Evolutionary conservation across 768 basidiomycete genomes (phyloP).

Genomic region (Suillus brevipes): DNA sequence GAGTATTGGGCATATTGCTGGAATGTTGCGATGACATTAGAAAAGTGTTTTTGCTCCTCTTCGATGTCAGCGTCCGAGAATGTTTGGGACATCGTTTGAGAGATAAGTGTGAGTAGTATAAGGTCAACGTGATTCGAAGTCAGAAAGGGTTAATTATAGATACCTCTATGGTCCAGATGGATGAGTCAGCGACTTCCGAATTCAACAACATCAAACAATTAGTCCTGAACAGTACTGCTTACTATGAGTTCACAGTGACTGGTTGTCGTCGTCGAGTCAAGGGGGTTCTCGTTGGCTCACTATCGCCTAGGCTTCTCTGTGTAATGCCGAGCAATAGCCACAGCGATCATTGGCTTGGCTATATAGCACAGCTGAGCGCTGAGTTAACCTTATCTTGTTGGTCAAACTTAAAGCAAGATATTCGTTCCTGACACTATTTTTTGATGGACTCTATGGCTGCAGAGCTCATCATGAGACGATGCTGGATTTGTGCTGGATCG

Average conservation of each 20-base stretch:
- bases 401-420: not conserved
- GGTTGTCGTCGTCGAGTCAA: not conserved
- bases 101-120: not conserved
- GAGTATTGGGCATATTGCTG: conserved; percentile 74
- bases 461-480: not conserved
- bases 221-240: too few species aligned
- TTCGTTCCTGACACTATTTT: not conserved
- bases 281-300: not conserved
- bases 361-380: not conserved
- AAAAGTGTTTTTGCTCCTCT: conserved; percentile 72
- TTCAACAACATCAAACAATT: not conserved
- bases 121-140: not conserved
- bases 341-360: not conserved
- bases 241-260: not conserved
- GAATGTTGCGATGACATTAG: conserved; percentile 74
- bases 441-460: not conserved
- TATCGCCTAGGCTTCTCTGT: not conserved
- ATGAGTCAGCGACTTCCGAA: conserved; percentile 1
- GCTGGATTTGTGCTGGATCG: too few species aligned
- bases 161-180: too few species aligned
- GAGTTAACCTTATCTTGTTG: not conserved
- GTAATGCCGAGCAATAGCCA: not conserved
- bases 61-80: conserved; percentile 36
- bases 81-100: conserved; percentile 23
- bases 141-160: not conserved